Evolutionary conservation across 495 filamentous ascomycete genomes (phyloP).

Genomic region (Aspergillus asperescens): DNA sequence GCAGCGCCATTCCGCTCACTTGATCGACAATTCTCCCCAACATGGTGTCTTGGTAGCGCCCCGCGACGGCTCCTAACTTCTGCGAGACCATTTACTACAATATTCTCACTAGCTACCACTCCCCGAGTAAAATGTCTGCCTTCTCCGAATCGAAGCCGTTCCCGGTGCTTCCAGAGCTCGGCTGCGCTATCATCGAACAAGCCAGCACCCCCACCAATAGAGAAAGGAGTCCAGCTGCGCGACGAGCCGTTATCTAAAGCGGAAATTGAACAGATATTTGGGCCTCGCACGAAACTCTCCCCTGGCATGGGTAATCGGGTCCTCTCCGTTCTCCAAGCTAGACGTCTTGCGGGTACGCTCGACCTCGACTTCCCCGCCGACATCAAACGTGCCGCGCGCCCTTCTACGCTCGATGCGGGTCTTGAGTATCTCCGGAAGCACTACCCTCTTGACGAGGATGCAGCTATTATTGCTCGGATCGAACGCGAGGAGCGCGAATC

Average conservation of each 20-base stretch:
- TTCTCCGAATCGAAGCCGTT: neutral
- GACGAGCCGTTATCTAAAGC: slow-evolving; percentile 38
- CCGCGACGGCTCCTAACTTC: slow-evolving; percentile 17
- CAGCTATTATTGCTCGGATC: slow-evolving; percentile 54
- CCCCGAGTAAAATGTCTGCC: neutral
- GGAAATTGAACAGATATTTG: slow-evolving; percentile 62
- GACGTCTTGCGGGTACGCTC: slow-evolving; percentile 69
- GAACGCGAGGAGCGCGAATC: slow-evolving; percentile 50
- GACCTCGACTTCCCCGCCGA: slow-evolving; percentile 47
- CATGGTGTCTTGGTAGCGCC: slow-evolving; percentile 16
- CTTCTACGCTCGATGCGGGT: slow-evolving; percentile 40
- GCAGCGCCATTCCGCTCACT: slow-evolving; percentile 14
- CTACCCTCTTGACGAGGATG: slow-evolving; percentile 72
- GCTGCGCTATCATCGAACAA: slow-evolving; percentile 11
- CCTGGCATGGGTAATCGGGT: slow-evolving; percentile 56
- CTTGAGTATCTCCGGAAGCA: slow-evolving; percentile 63
- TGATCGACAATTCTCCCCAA: slow-evolving; percentile 22
- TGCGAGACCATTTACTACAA: neutral
- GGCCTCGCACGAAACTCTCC: slow-evolving; percentile 37
- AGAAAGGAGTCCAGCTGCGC: slow-evolving; percentile 21
- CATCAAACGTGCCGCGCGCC: slow-evolving; percentile 36
- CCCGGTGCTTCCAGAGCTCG: slow-evolving; percentile 25
- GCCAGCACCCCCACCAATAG: slow-evolving; percentile 8
- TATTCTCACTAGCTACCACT: neutral
- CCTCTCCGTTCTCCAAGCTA: slow-evolving; percentile 64